Evolutionary conservation across 768 basidiomycete genomes (phyloP), one percentile per base, ranked within the genome.

Genomic region (Chlorophyllum brunneum): DNA sequence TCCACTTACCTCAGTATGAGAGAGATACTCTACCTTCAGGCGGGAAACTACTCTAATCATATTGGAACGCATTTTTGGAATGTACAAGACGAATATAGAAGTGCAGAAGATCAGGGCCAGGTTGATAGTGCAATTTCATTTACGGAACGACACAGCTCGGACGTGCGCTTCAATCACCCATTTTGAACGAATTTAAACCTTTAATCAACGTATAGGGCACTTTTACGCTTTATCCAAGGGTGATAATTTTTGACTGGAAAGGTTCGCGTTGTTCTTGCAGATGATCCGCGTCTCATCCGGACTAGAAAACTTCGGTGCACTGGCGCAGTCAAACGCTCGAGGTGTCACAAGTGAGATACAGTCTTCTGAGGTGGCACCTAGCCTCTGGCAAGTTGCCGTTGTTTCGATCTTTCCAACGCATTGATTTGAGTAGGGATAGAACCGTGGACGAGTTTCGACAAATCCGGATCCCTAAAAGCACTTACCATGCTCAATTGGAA

Each of bases 11-110:
- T 15, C 34, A n/a, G 15, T 16, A 90, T 90, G 88, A 82, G 77
- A 61, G 88, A 92, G 62, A 88, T 90, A 55, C 66, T 92, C 53
- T 84, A 92, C 64, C 71, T 92, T 45, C 88, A 91, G 65, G 86
- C 86, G 0, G 88, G 88, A 50, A 64, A 72, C 29, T 60, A 79
- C 38, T 75, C 88, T 16, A 90, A 91, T 61, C 82, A 82, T 61
- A 66, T 77, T 16, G 87, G 86, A 40, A 80, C 86, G 0, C 88
- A 91, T 60, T 90, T 88, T 59, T 92, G 87, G 87, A 90, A 90
- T 60, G 78, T 85, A 1, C 88, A 90, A 65, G 84, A 88, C 64
- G 75, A 67, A 56, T 90, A 90, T 63, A 77, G 85, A 57, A 70
- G 73, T 0, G 77, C 78, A 54, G 70, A 71, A 33, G 70, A 74